Percentiles rank a stretch among this genome's conserved stretches.
Conservation (phyloP, 306 rosid genomes). For the Sindora glabra region DNA sequence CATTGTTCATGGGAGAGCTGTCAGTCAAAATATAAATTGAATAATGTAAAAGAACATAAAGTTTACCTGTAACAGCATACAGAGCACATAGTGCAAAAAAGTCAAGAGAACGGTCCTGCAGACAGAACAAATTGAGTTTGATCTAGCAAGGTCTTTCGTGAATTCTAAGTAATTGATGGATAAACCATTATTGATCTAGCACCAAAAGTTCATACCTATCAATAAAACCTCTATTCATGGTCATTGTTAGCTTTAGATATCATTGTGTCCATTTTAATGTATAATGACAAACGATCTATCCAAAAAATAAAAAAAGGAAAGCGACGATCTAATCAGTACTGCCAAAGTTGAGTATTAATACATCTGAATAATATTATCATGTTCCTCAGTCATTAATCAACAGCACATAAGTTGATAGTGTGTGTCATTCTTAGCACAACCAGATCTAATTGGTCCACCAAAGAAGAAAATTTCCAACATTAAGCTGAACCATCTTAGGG, state of each 20-base stretch:
- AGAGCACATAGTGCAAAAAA: constrained; percentile 61
- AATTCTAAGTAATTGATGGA: no score
- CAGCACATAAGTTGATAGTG: no score
- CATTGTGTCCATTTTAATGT: not conserved
- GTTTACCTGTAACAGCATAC: constrained; percentile 75
- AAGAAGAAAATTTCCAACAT: no score
- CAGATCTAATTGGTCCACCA: no score
- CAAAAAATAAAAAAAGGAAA: no score
- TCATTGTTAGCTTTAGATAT: not conserved
- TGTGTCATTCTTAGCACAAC: no score
- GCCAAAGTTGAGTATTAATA: not conserved
- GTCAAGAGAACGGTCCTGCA: constrained; percentile 87
- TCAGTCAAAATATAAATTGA: not conserved
- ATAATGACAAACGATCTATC: no score
- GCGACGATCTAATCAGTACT: not conserved
- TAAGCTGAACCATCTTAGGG: no score
- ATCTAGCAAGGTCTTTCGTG: no score
- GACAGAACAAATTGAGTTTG: not conserved
- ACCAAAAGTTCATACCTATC: not conserved
- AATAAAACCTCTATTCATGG: not conserved
- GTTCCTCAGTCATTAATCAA: no score
- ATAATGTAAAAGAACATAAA: constrained; percentile 5
- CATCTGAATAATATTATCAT: no score
- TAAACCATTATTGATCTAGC: not conserved
- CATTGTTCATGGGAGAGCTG: not conserved